Evolutionary conservation across 148 eudicot species (phyloP).

Genomic region (Dianthus caryophyllus): DNA sequence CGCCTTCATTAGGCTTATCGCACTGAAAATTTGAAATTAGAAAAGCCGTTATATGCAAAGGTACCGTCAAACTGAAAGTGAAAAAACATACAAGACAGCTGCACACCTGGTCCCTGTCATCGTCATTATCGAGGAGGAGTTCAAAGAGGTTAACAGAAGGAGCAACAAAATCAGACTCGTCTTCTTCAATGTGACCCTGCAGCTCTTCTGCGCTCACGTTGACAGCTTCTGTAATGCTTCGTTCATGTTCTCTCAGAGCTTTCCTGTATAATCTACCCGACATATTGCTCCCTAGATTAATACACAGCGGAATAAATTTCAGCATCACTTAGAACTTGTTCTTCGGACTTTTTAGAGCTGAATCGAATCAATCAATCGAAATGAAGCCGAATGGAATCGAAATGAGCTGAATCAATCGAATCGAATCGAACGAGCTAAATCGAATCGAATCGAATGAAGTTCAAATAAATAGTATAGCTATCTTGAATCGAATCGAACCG

Average conservation of each 20-base stretch:
- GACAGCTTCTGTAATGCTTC: conserved; percentile 14
- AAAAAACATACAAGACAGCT: conserved; percentile 3
- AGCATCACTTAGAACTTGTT: too few relatives aligned
- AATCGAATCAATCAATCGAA: too few relatives aligned
- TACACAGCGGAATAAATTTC: not conserved
- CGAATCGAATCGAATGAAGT: too few relatives aligned
- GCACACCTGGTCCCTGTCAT: conserved; percentile 34
- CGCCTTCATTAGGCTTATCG: conserved; percentile 31
- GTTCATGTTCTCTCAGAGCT: conserved; percentile 40
- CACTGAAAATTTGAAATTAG: too few relatives aligned
- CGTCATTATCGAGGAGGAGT: conserved; percentile 34
- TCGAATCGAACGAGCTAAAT: too few relatives aligned
- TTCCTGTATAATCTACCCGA: conserved; percentile 42
- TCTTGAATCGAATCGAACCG: too few relatives aligned
- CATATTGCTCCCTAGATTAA: conserved; percentile 28
- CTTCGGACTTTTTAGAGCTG: too few relatives aligned
- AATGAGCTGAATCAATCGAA: too few relatives aligned
- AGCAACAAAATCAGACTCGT: conserved; percentile 30
- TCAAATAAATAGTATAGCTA: too few relatives aligned
- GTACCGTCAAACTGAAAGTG: too few relatives aligned
- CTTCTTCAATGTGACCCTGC: conserved; percentile 23
- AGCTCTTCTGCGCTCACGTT: conserved; percentile 20
- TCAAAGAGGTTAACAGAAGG: conserved; percentile 39
- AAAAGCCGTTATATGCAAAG: too few relatives aligned
- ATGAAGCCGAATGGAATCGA: too few relatives aligned